Conservation (phyloP, 345 rosid species). For the Eucalyptus marginata region DNA sequence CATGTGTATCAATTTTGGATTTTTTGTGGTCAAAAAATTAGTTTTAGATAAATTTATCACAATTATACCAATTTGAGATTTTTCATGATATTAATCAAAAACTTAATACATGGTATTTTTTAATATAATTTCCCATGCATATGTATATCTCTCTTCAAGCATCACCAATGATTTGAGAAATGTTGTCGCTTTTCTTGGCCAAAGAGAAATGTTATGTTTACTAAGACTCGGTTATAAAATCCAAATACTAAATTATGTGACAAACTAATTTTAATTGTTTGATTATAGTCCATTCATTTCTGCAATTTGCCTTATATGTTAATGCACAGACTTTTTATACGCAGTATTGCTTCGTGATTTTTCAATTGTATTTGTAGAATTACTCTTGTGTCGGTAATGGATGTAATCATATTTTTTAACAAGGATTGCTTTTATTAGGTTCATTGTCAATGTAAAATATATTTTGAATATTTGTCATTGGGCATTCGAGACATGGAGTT, state of each 20-base stretch:
- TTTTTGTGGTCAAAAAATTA: too few relatives aligned
- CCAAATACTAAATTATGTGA: neutral
- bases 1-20: accelerated
- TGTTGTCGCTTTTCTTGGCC: neutral
- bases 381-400: neutral
- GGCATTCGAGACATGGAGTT: neutral
- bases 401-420: neutral
- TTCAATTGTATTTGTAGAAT: neutral
- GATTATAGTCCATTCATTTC: neutral
- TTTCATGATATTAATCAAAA: accelerated
- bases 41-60: accelerated
- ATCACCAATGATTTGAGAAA: neutral
- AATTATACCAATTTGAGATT: accelerated
- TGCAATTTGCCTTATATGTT: neutral
- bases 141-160: neutral
- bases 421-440: neutral
- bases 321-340: neutral
- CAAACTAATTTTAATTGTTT: neutral
- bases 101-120: neutral
- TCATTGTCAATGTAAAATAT: neutral
- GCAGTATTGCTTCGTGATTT: neutral
- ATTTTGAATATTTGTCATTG: too few relatives aligned
- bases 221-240: neutral
- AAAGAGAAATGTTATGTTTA: neutral
- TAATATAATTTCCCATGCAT: neutral